Evolutionary conservation across 1,139 yeast genomes (phyloP), one percentile per base, ranked within the genome.

Genomic region (Blastobotrys elegans): DNA sequence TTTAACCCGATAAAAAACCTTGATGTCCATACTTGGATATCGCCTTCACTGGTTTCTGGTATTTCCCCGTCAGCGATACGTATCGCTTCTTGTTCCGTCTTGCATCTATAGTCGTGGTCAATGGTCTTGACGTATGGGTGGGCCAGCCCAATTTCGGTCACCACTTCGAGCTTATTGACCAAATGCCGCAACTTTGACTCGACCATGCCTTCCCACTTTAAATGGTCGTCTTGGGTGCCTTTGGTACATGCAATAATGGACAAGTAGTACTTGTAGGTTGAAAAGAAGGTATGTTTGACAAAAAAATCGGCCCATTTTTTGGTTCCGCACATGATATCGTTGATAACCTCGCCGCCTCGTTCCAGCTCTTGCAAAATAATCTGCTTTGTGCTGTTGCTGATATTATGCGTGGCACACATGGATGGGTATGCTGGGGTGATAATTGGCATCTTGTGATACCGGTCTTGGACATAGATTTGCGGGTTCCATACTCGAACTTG

Each of bases 401-500:
- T 90, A 64, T 92, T 92, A 64, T 92, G 99, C 0, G 99, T 92
- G 0, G 99, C 97, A 68, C 99, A 92, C 98, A 92, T 92, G 0
- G 97, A 89, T 0, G 99, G 99, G 62, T 92, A 92, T 0, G 98
- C 97, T 0, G 99, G 99, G 0, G 99, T 92, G 47, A 92, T 92
- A n/a, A 92, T 96, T 0, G 99, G 99, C 98, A 92, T 94, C 56
- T 82, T 74, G 66, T 92, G 99, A 30, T 80, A 80, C 50, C 95
- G 77, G 63, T 92, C 99, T 56, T 80, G 86, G 1, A 90, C 82
- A 61, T 92, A 92, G 3, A 92, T 69, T 54, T 84, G 77, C 5
- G 99, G 99, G 62, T 92, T 92, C 99, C 99, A 92, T 4, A 92
- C 95, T 53, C 96, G 76, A 0, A 89, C 97, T 58, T 90, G 97